These are phyloP conservation scores for Nymphaea thermarum DNA, from an alignment of 164 flowering plant species.

Conservation along the genomic window DNA sequence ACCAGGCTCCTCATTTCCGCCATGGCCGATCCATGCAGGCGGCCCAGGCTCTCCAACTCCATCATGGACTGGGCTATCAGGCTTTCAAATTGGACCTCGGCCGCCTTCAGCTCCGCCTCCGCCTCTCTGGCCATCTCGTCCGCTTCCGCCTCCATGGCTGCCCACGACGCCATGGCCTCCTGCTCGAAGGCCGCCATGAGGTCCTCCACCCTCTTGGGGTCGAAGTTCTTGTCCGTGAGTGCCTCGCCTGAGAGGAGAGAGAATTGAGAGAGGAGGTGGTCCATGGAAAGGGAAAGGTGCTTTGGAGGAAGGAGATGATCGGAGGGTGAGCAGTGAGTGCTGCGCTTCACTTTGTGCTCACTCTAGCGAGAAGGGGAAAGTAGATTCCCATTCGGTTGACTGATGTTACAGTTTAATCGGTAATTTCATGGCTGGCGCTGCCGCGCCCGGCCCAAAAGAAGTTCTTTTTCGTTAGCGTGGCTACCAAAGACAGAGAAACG, in stretches of 20 bases:
- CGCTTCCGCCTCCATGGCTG: not conserved
- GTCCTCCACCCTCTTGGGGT: not conserved
- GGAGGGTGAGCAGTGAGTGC: too few relatives aligned
- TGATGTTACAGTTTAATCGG: too few relatives aligned
- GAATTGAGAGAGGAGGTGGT: not conserved
- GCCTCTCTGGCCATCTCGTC: not conserved
- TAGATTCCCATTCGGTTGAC: too few relatives aligned
- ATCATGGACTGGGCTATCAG: not conserved
- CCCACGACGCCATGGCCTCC: not conserved
- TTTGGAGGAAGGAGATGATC: too few relatives aligned
- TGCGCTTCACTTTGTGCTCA: too few relatives aligned
- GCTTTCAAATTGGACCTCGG: not conserved
- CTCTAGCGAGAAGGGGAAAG: too few relatives aligned
- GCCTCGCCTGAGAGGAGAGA: not conserved
- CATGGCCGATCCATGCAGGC: not conserved
- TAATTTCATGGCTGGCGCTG: too few relatives aligned
- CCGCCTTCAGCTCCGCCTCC: not conserved
- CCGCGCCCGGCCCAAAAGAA: too few relatives aligned
- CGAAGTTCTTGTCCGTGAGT: not conserved
- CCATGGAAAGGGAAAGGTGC: not conserved
- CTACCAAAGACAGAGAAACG: too few relatives aligned
- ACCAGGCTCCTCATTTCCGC: not conserved
- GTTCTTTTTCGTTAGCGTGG: too few relatives aligned
- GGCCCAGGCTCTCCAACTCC: not conserved
- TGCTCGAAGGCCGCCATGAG: not conserved